Evolutionary conservation across 169 alveolate species (phyloP).

Genomic region (Eimeria acervulina): DNA sequence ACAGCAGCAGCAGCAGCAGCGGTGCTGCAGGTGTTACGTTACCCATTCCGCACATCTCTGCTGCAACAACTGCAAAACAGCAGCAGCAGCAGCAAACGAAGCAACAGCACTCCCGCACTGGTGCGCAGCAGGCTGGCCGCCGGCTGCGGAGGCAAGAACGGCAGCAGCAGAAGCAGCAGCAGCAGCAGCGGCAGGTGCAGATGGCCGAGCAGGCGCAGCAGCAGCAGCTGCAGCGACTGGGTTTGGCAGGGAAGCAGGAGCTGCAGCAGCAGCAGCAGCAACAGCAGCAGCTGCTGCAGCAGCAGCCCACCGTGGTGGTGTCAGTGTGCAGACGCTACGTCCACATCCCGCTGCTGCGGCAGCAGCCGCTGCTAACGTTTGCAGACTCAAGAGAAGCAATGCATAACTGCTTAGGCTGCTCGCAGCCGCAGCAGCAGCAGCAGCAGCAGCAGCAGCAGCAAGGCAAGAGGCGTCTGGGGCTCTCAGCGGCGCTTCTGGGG

Average conservation of each 20-base stretch:
- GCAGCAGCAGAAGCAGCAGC: background rate
- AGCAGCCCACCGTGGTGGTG: constrained; percentile 36
- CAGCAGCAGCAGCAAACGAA: background rate
- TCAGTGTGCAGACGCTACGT: constrained; percentile 22
- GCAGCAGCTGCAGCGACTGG: background rate
- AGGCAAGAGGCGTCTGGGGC: background rate
- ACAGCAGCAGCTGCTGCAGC: constrained; percentile 45
- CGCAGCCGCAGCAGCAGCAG: constrained; percentile 17
- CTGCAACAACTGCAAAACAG: background rate
- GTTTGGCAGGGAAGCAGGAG: background rate
- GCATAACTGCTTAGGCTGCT: constrained; percentile 20
- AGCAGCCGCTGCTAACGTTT: constrained; percentile 16
- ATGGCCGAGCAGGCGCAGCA: background rate
- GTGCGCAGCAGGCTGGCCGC: constrained; percentile 4
- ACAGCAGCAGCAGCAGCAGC: background rate
- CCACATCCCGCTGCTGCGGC: constrained; percentile 33
- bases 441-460: constrained; percentile 31
- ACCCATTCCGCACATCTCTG: background rate
- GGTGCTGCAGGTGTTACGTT: background rate
- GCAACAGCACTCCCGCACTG: background rate
- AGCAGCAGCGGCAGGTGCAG: background rate
- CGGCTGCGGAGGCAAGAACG: background rate
- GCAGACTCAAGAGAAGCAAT: constrained; percentile 26
- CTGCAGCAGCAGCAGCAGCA: constrained; percentile 30
- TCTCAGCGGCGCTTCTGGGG: constrained; percentile 32